These are phyloP conservation scores for Magnusiomyces fungicola DNA, from an alignment of 1,139 yeast genomes.

Conservation along the genomic window DNA sequence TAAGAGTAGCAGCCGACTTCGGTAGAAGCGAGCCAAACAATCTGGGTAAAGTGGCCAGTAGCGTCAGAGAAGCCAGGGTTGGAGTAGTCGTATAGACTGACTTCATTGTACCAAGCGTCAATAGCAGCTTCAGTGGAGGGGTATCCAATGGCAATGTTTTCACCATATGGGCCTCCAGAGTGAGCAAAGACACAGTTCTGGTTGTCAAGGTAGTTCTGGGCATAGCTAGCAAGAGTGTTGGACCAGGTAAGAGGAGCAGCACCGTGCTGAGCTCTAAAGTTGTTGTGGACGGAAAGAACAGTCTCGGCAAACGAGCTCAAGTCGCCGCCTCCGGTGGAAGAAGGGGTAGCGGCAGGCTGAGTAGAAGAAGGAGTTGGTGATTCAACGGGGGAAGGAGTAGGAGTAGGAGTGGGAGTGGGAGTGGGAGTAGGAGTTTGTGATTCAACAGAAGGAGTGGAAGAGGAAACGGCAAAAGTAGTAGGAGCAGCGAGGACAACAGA, in stretches of 20 bases:
- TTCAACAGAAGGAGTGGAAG: constrained; percentile 16
- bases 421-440: constrained; percentile 8
- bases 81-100: constrained; percentile 45
- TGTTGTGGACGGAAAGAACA: constrained; percentile 54
- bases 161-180: constrained; percentile 78
- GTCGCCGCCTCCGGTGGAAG: constrained; percentile 8
- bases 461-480: constrained; percentile 7
- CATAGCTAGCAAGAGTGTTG: constrained; percentile 51
- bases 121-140: constrained; percentile 53
- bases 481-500: constrained; percentile 9
- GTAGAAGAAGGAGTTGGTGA: constrained; percentile 17
- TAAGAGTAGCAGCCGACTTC: constrained; percentile 67
- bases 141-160: constrained; percentile 75
- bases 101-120: constrained; percentile 78
- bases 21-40: constrained; percentile 69
- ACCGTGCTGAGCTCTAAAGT: constrained; percentile 58
- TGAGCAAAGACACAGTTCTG: constrained; percentile 71
- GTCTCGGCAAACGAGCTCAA: constrained; percentile 21
- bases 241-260: constrained; percentile 62
- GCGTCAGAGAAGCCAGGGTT: constrained; percentile 36
- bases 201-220: constrained; percentile 51
- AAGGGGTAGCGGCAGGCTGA: constrained; percentile 11
- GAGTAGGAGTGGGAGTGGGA: constrained; percentile 14
- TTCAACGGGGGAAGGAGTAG: constrained; percentile 6
- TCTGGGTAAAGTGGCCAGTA: constrained; percentile 77